Conservation (phyloP, 108 stramenopile genomes). For the Mayamaea pseudoterrestris region DNA sequence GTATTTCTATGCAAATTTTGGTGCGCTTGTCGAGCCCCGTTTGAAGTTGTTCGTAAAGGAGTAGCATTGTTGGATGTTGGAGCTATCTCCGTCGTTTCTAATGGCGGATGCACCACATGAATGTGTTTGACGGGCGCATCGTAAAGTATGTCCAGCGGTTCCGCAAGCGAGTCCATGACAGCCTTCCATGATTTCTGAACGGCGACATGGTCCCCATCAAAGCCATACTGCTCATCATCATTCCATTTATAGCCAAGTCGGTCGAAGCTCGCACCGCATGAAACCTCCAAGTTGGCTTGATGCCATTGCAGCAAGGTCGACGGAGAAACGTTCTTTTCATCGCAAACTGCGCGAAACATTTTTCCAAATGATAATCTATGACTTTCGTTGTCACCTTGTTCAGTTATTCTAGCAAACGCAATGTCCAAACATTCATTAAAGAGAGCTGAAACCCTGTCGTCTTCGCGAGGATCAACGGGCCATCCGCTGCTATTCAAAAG, state of each 20-base stretch:
- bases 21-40: neutral
- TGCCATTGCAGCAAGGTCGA: slow-evolving; percentile 78
- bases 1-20: neutral
- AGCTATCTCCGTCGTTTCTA: neutral
- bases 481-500: slow-evolving; percentile 49
- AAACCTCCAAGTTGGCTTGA: slow-evolving; percentile 80
- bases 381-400: neutral
- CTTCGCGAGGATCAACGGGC: slow-evolving; percentile 43
- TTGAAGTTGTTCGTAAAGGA: neutral
- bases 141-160: slow-evolving; percentile 52
- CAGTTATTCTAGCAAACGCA: slow-evolving; percentile 20
- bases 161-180: slow-evolving; percentile 55
- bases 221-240: slow-evolving; percentile 87
- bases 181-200: slow-evolving; percentile 62
- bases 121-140: slow-evolving; percentile 17
- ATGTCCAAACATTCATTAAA: slow-evolving; percentile 61
- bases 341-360: slow-evolving; percentile 23
- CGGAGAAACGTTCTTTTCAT: slow-evolving; percentile 11
- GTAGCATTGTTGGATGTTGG: neutral
- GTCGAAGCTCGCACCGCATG: slow-evolving; percentile 67
- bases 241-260: slow-evolving; percentile 78
- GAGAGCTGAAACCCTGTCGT: slow-evolving; percentile 39
- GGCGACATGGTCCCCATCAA: slow-evolving; percentile 85
- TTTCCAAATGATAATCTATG: slow-evolving; percentile 19
- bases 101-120: slow-evolving; percentile 13